Percentiles rank a stretch among this genome's conserved stretches.
phyloP scores from a whole-genome alignment of 352 stramenopile species.

The Globisporangium viniferum region DNA sequence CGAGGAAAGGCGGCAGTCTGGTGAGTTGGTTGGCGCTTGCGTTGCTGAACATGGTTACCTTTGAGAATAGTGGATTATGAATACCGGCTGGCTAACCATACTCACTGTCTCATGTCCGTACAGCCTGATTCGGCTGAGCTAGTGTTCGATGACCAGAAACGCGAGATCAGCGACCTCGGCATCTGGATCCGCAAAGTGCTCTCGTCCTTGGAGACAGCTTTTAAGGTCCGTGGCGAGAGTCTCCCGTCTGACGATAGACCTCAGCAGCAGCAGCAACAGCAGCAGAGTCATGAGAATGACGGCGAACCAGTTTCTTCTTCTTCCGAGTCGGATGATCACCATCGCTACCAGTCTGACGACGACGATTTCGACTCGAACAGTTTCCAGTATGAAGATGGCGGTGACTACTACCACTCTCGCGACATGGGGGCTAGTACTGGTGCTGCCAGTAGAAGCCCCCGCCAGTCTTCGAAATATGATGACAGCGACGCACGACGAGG shows the following conservation, averaged over 20 bases:
- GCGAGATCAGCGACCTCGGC: constrained; percentile 42
- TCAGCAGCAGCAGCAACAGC: neutral
- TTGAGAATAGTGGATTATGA: too few relatives aligned
- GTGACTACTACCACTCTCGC: constrained; percentile 14
- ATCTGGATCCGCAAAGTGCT: constrained; percentile 50
- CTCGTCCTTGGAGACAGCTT: constrained; percentile 26
- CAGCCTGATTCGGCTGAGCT: constrained; percentile 33
- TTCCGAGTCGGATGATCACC: constrained; percentile 8
- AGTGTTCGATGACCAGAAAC: constrained; percentile 42
- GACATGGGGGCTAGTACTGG: neutral
- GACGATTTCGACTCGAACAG: constrained; percentile 7
- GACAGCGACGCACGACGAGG: neutral
- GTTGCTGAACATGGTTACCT: neutral
- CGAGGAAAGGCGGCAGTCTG: constrained; percentile 32
- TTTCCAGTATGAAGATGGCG: constrained; percentile 22
- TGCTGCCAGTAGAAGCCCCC: neutral
- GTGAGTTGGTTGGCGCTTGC: constrained; percentile 22
- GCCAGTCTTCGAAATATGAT: neutral
- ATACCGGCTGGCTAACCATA: neutral
- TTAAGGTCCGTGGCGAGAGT: constrained; percentile 25
- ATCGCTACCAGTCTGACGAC: constrained; percentile 3
- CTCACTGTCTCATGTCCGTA: neutral
- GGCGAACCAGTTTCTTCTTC: neutral
- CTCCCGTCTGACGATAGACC: constrained; percentile 13
- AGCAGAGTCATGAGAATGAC: neutral